These are phyloP conservation scores for Pugionium cornutum DNA, from an alignment of 345 rosid genomes.

Conservation along the genomic window DNA sequence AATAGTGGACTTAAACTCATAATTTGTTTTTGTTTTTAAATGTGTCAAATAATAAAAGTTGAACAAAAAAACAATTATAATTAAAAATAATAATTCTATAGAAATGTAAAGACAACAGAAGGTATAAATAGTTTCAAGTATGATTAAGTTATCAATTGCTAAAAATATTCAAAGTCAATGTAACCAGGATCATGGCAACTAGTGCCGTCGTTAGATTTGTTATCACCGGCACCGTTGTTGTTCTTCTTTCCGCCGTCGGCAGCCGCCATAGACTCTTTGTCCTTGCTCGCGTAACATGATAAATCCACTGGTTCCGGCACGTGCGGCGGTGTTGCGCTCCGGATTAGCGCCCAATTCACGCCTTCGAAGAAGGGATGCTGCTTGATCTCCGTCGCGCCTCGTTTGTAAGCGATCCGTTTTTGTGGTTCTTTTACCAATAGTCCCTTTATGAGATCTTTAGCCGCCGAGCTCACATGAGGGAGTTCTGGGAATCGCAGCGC, in stretches of 20 bases:
- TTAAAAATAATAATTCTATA: neutral
- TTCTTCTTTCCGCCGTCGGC: slow-evolving; percentile 26
- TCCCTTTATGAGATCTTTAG: slow-evolving; percentile 78
- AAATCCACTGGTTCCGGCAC: slow-evolving; percentile 82
- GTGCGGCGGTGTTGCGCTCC: slow-evolving; percentile 82
- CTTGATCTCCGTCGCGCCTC: slow-evolving; percentile 86
- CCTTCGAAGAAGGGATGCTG: slow-evolving; percentile 52
- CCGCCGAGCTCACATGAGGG: slow-evolving; percentile 62
- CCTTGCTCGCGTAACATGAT: slow-evolving; percentile 54
- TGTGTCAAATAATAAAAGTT: too few relatives aligned
- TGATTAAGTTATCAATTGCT: slow-evolving; percentile 2
- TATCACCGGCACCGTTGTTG: slow-evolving; percentile 28
- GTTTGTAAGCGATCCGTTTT: slow-evolving; percentile 71
- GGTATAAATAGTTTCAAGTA: neutral
- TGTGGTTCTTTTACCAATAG: slow-evolving; percentile 83
- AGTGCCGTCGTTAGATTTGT: slow-evolving; percentile 18
- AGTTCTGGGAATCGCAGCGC: slow-evolving; percentile 76
- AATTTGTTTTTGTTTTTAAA: too few relatives aligned
- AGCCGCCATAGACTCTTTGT: slow-evolving; percentile 37
- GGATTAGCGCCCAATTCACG: slow-evolving; percentile 84
- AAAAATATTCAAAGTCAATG: slow-evolving; percentile 67
- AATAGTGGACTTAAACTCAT: too few relatives aligned
- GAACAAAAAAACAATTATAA: too few relatives aligned
- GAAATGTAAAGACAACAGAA: slow-evolving; percentile 12
- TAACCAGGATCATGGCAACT: slow-evolving; percentile 45